phyloP scores from a whole-genome alignment of 352 stramenopile species.

The Globisporangium ultimum region DNA sequence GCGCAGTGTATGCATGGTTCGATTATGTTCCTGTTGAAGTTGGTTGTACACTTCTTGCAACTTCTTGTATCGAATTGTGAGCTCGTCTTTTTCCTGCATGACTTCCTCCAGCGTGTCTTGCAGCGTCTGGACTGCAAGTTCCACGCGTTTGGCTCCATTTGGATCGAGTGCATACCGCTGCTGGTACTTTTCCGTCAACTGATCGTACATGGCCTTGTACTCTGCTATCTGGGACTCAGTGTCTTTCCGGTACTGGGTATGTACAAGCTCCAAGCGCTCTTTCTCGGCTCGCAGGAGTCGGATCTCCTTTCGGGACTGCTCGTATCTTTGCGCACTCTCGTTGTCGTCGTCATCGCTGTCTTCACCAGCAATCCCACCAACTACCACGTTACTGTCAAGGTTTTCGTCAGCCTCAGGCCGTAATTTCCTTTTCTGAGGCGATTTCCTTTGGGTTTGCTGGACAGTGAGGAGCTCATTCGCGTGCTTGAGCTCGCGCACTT shows the following conservation, averaged over 20 bases:
- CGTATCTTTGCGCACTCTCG: background rate
- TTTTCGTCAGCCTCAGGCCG: conserved; percentile 11
- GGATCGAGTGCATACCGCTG: conserved; percentile 52
- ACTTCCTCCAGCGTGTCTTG: conserved; percentile 57
- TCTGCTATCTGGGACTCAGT: conserved; percentile 23
- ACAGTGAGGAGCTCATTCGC: conserved; percentile 28
- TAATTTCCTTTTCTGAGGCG: conserved; percentile 7
- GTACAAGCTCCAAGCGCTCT: conserved; percentile 28
- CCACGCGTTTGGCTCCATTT: conserved; percentile 42
- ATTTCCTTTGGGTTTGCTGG: conserved; percentile 13
- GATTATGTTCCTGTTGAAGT: conserved; percentile 26
- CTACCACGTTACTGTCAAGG: conserved; percentile 12
- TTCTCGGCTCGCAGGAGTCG: conserved; percentile 52
- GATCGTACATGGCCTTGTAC: conserved; percentile 28
- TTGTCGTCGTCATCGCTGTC: conserved; percentile 19
- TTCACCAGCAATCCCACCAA: conserved; percentile 4
- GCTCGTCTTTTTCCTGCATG: conserved; percentile 65
- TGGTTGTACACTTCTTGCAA: conserved; percentile 33
- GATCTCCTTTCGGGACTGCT: conserved; percentile 40
- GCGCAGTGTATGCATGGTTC: conserved; percentile 21
- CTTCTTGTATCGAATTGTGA: conserved; percentile 34
- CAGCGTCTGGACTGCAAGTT: conserved; percentile 44
- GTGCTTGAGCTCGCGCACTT: conserved; percentile 22
- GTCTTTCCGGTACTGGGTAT: conserved; percentile 32
- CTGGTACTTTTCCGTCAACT: conserved; percentile 52